Base-by-base conservation (phyloP, 1,284 basidiomycete species). In the Moesziomyces parantarcticus region DNA sequence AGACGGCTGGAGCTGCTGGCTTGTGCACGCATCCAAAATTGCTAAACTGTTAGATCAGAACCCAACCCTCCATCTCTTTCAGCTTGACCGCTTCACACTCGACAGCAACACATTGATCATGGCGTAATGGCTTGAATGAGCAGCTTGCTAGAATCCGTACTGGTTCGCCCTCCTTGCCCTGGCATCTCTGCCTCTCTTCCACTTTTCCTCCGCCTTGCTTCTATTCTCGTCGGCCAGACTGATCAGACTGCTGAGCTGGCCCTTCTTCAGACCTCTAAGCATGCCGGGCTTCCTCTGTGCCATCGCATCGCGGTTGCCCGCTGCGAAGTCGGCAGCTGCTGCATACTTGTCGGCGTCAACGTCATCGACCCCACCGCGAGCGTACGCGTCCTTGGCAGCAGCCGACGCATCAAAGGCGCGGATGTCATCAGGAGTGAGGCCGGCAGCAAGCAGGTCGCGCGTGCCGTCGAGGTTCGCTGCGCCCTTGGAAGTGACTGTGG, bases 241-340 rank as follows among this genome's bases (percentile, higher is more conserved):
- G 16, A 83, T 46, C 18, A 83, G 58, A 25, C 71, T 71, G 22
- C 68, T 73, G 36, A 83, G 71, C 60, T 83, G 81, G 20, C 81
- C 81, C 54, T 75, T 50, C 41, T 58, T 52, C 62, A 67, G 26
- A 45, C 81, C 57, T 61, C 64, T 67, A 29, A 68, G 44, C 70
- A 74, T 62, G 16, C 78, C 78, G 1, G 64, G 69, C 34, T 75
- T 74, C 48, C 71, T 72, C 36, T 47, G 47, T 34, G 49, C 53
- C 39, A 58, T 29, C 13, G 29, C 45, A 20, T 62, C 61, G n/a
- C 62, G 50, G 32, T 65, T 65, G 0, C 52, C 64, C 13, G 69
- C 64, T 22, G 66, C 65, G 18, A 58, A 61, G 5, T 65, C 67
- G 46, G 65, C 65, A 1, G 64, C 62, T n/a, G 58, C 62, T 29